Conservation (phyloP, 352 stramenopile species). For the Aphanomyces euteiches region DNA sequence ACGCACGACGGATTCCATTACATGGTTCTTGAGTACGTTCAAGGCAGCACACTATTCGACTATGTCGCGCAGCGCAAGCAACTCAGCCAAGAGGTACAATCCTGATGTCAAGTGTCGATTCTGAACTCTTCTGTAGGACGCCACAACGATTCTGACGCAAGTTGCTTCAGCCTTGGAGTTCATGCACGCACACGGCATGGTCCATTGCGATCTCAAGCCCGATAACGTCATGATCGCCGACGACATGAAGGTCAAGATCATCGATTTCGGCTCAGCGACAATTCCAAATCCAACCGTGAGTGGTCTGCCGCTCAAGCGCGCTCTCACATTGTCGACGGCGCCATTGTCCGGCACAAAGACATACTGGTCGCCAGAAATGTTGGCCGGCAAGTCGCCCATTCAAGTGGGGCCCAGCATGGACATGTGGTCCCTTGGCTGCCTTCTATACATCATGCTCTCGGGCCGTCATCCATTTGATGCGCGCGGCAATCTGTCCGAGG, state of each 20-base stretch:
- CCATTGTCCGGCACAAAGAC: constrained; percentile 54
- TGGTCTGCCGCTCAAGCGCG: constrained; percentile 28
- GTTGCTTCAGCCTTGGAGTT: constrained; percentile 66
- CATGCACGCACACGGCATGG: constrained; percentile 54
- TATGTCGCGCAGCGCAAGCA: constrained; percentile 54
- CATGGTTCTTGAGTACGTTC: constrained; percentile 73
- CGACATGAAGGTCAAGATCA: constrained; percentile 67
- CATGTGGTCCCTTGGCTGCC: constrained; percentile 85
- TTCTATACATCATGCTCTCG: constrained; percentile 84
- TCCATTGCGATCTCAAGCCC: constrained; percentile 87
- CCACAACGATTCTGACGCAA: constrained; percentile 56
- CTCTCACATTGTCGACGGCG: constrained; percentile 42
- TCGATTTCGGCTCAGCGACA: constrained; percentile 80
- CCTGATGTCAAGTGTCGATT: neutral
- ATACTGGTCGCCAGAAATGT: constrained; percentile 82
- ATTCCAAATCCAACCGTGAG: constrained; percentile 27
- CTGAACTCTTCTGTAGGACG: constrained; percentile 26
- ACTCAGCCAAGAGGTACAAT: constrained; percentile 37
- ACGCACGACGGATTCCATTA: constrained; percentile 77
- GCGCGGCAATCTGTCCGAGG: constrained; percentile 65
- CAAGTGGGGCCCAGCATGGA: constrained; percentile 75
- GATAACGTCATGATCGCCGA: constrained; percentile 79
- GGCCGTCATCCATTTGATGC: constrained; percentile 85
- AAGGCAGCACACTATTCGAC: constrained; percentile 62
- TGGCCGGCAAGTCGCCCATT: constrained; percentile 37